A percentile compares a stretch with the other conserved stretches of the same genome.
Conservation (phyloP, 345 rosid genomes). For the Isatis tinctoria region DNA sequence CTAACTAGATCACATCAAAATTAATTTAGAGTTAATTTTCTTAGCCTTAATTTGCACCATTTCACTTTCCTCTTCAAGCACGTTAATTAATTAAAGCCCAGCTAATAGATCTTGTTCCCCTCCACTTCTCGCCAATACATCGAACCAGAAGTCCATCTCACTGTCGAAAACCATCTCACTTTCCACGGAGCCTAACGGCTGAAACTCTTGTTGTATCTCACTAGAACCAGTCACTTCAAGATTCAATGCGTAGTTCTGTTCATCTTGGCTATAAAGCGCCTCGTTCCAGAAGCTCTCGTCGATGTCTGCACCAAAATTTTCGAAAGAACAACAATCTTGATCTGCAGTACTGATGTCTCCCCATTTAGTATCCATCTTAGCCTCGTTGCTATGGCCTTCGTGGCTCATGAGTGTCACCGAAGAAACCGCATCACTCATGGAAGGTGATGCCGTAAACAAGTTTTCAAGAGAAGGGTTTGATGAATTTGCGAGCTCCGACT, state of each 20-base stretch:
- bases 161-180: conserved; percentile 26
- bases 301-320: conserved; percentile 41
- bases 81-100: conserved; percentile 2
- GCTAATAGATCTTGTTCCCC: conserved; percentile 32
- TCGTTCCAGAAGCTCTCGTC: conserved; percentile 74
- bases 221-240: conserved; percentile 14
- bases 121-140: conserved; percentile 47
- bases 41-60: conserved; percentile 1
- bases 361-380: conserved; percentile 2
- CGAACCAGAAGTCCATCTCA: conserved; percentile 62
- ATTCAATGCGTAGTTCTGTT: conserved; percentile 15
- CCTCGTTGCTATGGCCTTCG: conserved; percentile 21
- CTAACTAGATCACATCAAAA: conserved; percentile 14
- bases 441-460: conserved; percentile 44
- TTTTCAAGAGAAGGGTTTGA: conserved; percentile 8
- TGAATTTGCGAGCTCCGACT: conserved; percentile 26
- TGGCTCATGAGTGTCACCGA: conserved; percentile 30
- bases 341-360: conserved; percentile 21
- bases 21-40: neutral
- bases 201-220: conserved; percentile 32
- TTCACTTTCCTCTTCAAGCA: neutral
- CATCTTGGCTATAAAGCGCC: conserved; percentile 19
- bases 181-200: conserved; percentile 8
- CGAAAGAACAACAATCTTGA: conserved; percentile 29
- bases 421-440: conserved; percentile 45